Conservation (phyloP, 768 basidiomycete species). For the Lactarius trivialis region DNA sequence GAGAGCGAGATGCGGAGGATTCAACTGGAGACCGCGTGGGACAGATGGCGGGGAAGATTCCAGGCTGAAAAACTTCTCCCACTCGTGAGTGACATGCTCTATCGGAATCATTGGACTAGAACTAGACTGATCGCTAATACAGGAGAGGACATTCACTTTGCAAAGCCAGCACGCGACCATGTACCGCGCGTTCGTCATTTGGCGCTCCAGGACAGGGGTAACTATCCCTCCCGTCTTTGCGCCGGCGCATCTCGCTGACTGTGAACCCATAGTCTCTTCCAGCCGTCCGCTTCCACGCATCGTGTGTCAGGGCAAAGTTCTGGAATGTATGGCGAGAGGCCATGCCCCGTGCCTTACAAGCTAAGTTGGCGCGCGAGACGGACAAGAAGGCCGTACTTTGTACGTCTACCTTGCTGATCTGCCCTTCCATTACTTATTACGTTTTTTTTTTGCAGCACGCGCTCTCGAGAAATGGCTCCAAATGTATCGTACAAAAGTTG, state of each 20-base stretch:
- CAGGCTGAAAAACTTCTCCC: conserved; percentile 58
- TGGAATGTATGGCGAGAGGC: conserved; percentile 63
- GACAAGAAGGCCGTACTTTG: conserved; percentile 51
- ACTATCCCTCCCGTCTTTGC: background rate
- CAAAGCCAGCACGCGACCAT: conserved; percentile 55
- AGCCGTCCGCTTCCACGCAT: conserved; percentile 70
- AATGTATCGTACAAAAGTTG: conserved; percentile 59
- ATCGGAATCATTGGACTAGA: background rate
- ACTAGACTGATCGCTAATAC: conserved; percentile 4
- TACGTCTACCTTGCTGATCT: conserved; percentile 33
- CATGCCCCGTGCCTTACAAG: conserved; percentile 64
- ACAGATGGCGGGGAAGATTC: conserved; percentile 73
- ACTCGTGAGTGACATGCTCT: conserved; percentile 39
- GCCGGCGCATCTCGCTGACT: conserved; percentile 10
- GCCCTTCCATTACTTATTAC: conserved; percentile 19
- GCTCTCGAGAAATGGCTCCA: conserved; percentile 63
- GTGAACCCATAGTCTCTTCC: conserved; percentile 52
- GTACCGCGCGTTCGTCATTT: conserved; percentile 62
- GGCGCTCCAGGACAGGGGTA: conserved; percentile 73
- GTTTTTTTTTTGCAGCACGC: conserved; percentile 34
- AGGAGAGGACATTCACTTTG: conserved; percentile 48
- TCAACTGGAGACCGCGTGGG: conserved; percentile 55
- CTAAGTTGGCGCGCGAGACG: conserved; percentile 57
- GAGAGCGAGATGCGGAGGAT: conserved; percentile 56
- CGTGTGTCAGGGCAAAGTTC: conserved; percentile 48